Evolutionary conservation across 2,329 filamentous ascomycete genomes (phyloP).

Genomic region (Sporothrix brasiliensis): DNA sequence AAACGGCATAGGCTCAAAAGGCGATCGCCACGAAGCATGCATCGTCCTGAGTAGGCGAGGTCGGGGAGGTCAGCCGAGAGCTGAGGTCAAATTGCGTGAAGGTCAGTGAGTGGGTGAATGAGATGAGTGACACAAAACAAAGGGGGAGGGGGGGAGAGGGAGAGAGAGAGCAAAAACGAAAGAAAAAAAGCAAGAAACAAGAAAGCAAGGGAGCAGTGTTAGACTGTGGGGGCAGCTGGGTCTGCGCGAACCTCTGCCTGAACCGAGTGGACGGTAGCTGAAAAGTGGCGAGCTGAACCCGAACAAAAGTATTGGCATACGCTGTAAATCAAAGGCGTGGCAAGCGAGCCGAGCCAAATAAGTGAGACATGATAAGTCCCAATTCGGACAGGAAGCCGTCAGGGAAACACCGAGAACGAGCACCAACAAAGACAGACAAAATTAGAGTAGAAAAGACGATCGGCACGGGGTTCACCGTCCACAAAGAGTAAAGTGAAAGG

Average conservation of each 20-base stretch:
- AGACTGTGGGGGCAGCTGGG: not conserved
- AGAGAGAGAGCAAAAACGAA: too few relatives aligned
- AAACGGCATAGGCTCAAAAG: not conserved
- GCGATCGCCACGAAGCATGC: constrained; percentile 1
- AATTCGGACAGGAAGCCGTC: constrained; percentile 16
- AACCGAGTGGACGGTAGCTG: not conserved
- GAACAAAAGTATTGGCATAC: not conserved
- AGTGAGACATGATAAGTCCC: constrained; percentile 21
- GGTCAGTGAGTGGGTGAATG: not conserved
- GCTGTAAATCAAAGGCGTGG: not conserved
- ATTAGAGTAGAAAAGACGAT: not conserved
- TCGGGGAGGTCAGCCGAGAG: constrained; percentile 7
- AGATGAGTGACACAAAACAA: not conserved
- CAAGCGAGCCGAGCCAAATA: too few relatives aligned
- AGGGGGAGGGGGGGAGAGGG: too few relatives aligned
- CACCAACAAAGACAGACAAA: not conserved
- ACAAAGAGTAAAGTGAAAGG: constrained; percentile 1
- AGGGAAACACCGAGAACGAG: constrained; percentile 12
- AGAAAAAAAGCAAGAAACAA: not conserved
- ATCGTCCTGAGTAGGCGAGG: not conserved
- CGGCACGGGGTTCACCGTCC: constrained; percentile 23
- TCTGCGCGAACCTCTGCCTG: not conserved
- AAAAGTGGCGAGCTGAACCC: not conserved
- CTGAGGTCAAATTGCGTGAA: not conserved
- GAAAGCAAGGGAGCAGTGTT: not conserved